Percentiles rank a stretch among this genome's conserved stretches.
phyloP scores from a whole-genome alignment of 371 early-diverging fungal genomes.

The Haplosporangium sp. region DNA sequence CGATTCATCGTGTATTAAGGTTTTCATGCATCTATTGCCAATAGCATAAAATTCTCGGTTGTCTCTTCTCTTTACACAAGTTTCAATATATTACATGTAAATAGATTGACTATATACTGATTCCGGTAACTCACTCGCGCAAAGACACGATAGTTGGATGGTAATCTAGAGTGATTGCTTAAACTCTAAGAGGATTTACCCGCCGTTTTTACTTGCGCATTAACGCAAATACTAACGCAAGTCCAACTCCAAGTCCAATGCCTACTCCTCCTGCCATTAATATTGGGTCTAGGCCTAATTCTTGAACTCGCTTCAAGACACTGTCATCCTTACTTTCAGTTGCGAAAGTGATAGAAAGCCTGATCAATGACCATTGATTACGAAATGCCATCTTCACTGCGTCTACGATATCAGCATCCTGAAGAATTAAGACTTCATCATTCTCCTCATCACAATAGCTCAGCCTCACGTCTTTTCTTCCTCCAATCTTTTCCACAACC shows the following conservation, averaged over 20 bases:
- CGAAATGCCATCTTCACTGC: conserved; percentile 80
- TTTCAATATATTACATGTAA: too few species aligned
- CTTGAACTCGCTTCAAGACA: background rate
- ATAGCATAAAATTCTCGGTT: too few species aligned
- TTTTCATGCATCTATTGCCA: background rate
- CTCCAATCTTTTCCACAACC: conserved; percentile 66
- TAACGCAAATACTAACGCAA: conserved; percentile 28
- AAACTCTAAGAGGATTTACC: background rate
- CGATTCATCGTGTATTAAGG: background rate
- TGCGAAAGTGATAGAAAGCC: conserved; percentile 20
- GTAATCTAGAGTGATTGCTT: too few species aligned
- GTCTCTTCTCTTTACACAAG: too few species aligned
- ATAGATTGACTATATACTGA: too few species aligned
- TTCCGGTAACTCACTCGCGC: too few species aligned
- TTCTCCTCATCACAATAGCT: conserved; percentile 86
- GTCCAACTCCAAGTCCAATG: conserved; percentile 32
- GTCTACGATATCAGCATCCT: conserved; percentile 77
- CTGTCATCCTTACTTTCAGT: conserved; percentile 6
- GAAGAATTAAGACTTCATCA: conserved; percentile 75
- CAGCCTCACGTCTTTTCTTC: conserved; percentile 60
- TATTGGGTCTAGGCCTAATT: conserved; percentile 15
- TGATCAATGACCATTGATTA: conserved; percentile 52
- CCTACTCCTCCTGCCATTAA: conserved; percentile 36
- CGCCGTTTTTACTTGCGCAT: conserved; percentile 16
- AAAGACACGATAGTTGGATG: background rate